phyloP scores from a whole-genome alignment of 106 monocot species.

The Gastrodia elata region DNA sequence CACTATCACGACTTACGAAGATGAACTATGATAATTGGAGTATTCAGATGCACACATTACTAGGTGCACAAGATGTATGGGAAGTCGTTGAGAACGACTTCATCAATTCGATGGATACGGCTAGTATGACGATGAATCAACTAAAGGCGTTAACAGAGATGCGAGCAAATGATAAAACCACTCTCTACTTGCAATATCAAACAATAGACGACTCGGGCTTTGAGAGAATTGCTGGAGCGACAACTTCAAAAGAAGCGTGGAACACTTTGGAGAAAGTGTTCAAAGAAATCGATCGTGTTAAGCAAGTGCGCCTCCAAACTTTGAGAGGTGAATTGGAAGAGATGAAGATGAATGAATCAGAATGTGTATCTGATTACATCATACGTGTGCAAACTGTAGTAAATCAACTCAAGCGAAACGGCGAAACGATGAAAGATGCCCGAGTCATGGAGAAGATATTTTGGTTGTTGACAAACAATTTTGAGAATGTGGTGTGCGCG shows the following conservation, averaged over 20 bases:
- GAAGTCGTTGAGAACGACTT: background rate
- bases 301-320: constrained; percentile 10
- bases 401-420: constrained; percentile 13
- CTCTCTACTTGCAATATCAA: constrained; percentile 4
- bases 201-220: background rate
- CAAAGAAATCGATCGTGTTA: background rate
- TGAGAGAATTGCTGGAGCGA: background rate
- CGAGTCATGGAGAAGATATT: constrained; percentile 15
- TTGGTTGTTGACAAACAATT: constrained; percentile 13
- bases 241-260: constrained; percentile 7
- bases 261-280: background rate
- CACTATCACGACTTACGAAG: no score
- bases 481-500: constrained; percentile 12
- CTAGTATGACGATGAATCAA: background rate
- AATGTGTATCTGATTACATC: constrained; percentile 14
- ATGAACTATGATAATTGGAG: no score
- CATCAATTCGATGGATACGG: background rate
- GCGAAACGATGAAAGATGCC: background rate
- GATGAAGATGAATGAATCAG: constrained; percentile 15
- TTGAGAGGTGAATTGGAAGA: constrained; percentile 5
- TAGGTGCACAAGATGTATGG: no score
- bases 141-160: constrained; percentile 5
- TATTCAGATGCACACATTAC: no score
- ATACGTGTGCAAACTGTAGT: constrained; percentile 9
- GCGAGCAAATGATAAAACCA: constrained; percentile 6